Conservation (phyloP, 139 green algal genomes). For the Picochlorum sp. region DNA sequence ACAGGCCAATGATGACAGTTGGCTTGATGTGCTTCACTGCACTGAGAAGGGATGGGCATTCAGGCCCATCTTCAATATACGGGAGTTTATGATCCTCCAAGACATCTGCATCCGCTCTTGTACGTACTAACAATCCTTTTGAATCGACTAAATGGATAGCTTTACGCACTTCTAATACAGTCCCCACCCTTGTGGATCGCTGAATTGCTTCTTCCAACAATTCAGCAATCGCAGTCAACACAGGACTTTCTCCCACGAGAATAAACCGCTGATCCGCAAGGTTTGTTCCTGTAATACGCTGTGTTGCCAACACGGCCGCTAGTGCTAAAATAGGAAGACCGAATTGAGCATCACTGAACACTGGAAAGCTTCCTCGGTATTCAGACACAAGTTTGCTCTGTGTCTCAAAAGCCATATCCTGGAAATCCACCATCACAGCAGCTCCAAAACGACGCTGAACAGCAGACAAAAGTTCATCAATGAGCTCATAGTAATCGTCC, state of each 20-base stretch:
- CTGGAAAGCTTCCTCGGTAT: conserved; percentile 61
- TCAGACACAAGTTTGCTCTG: conserved; percentile 58
- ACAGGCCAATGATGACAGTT: conserved; percentile 64
- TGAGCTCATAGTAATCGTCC: conserved; percentile 68
- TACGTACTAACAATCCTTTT: conserved; percentile 59
- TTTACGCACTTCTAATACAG: conserved; percentile 63
- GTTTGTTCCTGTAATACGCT: conserved; percentile 43
- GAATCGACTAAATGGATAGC: conserved; percentile 67
- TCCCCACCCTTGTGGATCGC: conserved; percentile 19
- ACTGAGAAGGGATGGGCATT: conserved; percentile 38
- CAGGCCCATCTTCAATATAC: conserved; percentile 43
- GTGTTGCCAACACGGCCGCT: conserved; percentile 57
- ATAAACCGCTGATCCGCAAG: conserved; percentile 61
- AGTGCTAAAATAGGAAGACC: conserved; percentile 62
- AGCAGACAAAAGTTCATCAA: conserved; percentile 74
- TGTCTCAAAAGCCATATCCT: conserved; percentile 68
- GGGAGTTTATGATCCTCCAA: conserved; percentile 73
- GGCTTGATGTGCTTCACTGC: conserved; percentile 65
- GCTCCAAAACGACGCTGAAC: conserved; percentile 65
- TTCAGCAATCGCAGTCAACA: conserved; percentile 58
- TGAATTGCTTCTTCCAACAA: conserved; percentile 63
- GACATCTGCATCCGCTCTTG: conserved; percentile 49
- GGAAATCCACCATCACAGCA: conserved; percentile 71
- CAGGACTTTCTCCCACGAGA: conserved; percentile 55
- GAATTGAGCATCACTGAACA: conserved; percentile 62